Evolutionary conservation across 2,329 filamentous ascomycete genomes (phyloP).

Genomic region (Trichoderma atroviride): DNA sequence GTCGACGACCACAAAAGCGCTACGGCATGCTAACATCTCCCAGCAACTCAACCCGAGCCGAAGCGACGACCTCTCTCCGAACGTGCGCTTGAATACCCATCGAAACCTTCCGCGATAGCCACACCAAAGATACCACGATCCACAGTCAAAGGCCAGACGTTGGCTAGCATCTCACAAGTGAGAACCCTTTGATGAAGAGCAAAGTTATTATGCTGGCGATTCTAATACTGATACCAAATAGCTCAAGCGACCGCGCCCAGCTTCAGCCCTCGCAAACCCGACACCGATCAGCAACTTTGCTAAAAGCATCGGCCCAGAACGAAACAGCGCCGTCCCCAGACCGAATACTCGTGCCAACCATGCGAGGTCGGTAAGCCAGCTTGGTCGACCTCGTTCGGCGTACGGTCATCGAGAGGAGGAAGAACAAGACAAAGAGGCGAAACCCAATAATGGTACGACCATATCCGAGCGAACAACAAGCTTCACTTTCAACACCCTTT

Average conservation of each 20-base stretch:
- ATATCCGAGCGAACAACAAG: slow-evolving; percentile 24
- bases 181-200: slow-evolving; percentile 5
- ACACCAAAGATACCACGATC: slow-evolving; percentile 47
- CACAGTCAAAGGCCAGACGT: slow-evolving; percentile 50
- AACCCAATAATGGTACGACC: slow-evolving; percentile 43
- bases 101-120: slow-evolving; percentile 43
- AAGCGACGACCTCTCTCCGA: slow-evolving; percentile 64
- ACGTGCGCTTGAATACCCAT: slow-evolving; percentile 54
- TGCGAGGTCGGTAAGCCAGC: slow-evolving; percentile 46
- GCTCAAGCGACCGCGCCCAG: slow-evolving; percentile 46
- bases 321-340: slow-evolving; percentile 53
- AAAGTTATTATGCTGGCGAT: neutral
- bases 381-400: slow-evolving; percentile 43
- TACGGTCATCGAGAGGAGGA: slow-evolving; percentile 47
- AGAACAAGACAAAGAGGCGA: slow-evolving; percentile 44
- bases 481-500: slow-evolving; percentile 29
- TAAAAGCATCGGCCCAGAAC: slow-evolving; percentile 59
- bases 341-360: slow-evolving; percentile 51
- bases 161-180: slow-evolving; percentile 40
- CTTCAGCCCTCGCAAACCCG: slow-evolving; percentile 38
- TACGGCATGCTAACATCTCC: slow-evolving; percentile 16
- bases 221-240: slow-evolving; percentile 29
- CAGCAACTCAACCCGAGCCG: slow-evolving; percentile 57
- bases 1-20: neutral
- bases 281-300: slow-evolving; percentile 54